These are phyloP conservation scores for Amanita rubescens DNA, from an alignment of 768 basidiomycete species.

Conservation along the genomic window DNA sequence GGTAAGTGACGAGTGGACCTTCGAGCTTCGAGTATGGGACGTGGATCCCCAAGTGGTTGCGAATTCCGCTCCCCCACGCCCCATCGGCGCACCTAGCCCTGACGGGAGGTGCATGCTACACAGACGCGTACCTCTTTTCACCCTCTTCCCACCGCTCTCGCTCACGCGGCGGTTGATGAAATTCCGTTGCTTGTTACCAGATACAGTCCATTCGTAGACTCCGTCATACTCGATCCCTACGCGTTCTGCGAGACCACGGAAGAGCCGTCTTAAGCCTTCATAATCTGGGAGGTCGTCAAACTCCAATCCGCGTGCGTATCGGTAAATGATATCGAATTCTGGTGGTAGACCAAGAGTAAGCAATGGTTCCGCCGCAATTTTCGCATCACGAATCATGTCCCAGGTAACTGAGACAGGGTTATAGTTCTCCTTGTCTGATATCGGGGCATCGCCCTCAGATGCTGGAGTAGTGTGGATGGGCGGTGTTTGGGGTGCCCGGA, in stretches of 20 bases:
- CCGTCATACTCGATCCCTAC: constrained; percentile 51
- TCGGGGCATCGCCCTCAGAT: constrained; percentile 9
- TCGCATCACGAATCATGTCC: constrained; percentile 71
- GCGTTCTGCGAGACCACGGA: constrained; percentile 50
- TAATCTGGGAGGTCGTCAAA: constrained; percentile 91
- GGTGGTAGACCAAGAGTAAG: constrained; percentile 72
- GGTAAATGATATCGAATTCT: constrained; percentile 76
- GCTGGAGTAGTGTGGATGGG: constrained; percentile 20
- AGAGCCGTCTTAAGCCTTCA: constrained; percentile 68
- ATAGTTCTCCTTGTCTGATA: constrained; percentile 26
- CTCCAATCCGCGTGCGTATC: constrained; percentile 73
- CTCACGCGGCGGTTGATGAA: constrained; percentile 16
- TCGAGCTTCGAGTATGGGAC: background rate
- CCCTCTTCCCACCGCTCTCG: constrained; percentile 15
- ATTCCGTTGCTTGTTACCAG: constrained; percentile 12
- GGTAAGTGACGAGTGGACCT: background rate
- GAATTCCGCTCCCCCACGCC: background rate
- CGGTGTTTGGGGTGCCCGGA: constrained; percentile 42
- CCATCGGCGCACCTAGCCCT: constrained; percentile 8
- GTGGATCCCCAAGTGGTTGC: background rate
- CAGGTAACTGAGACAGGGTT: constrained; percentile 63
- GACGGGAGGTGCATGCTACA: constrained; percentile 33
- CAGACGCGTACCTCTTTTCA: constrained; percentile 24
- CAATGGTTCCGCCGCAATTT: constrained; percentile 55
- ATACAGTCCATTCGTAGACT: constrained; percentile 36